phyloP scores from a whole-genome alignment of 108 stramenopile species.

The Licmophora abbreviata region DNA sequence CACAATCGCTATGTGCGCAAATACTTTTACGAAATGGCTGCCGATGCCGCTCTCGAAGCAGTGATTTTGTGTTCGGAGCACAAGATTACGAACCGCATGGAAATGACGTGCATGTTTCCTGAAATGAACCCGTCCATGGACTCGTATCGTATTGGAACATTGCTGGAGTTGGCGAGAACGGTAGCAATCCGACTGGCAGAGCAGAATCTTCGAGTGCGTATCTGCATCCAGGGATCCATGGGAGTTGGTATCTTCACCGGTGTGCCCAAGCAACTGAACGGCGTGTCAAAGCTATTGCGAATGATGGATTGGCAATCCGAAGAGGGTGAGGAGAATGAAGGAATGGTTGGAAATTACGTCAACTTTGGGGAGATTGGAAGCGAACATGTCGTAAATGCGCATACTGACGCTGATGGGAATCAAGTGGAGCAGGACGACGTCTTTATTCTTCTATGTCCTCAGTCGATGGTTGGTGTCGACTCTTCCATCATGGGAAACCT shows the following conservation, averaged over 20 bases:
- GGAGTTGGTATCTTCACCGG: slow-evolving; percentile 85
- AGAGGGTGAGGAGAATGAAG: slow-evolving; percentile 76
- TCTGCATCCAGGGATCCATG: slow-evolving; percentile 80
- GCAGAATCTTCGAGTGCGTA: slow-evolving; percentile 73
- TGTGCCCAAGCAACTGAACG: slow-evolving; percentile 71
- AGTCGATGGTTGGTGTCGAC: slow-evolving; percentile 74
- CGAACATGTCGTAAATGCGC: slow-evolving; percentile 67
- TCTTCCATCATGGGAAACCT: slow-evolving; percentile 57
- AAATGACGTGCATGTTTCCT: slow-evolving; percentile 72
- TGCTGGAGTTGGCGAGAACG: slow-evolving; percentile 63
- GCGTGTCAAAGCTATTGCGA: slow-evolving; percentile 64
- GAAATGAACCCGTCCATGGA: slow-evolving; percentile 86
- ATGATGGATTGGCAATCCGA: slow-evolving; percentile 82
- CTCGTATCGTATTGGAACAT: slow-evolving; percentile 73
- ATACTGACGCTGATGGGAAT: slow-evolving; percentile 19
- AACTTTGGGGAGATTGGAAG: slow-evolving; percentile 72
- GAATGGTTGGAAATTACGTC: slow-evolving; percentile 75
- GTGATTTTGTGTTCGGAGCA: slow-evolving; percentile 54
- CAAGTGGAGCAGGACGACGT: slow-evolving; percentile 66
- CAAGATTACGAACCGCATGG: slow-evolving; percentile 68
- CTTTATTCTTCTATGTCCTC: slow-evolving; percentile 73
- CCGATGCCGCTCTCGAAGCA: slow-evolving; percentile 61
- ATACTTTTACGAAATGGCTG: slow-evolving; percentile 76
- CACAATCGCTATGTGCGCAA: slow-evolving; percentile 79
- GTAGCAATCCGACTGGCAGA: slow-evolving; percentile 66